These are phyloP conservation scores for Sanghuangporus baumii DNA, from an alignment of 1,284 basidiomycete genomes.

Conservation along the genomic window DNA sequence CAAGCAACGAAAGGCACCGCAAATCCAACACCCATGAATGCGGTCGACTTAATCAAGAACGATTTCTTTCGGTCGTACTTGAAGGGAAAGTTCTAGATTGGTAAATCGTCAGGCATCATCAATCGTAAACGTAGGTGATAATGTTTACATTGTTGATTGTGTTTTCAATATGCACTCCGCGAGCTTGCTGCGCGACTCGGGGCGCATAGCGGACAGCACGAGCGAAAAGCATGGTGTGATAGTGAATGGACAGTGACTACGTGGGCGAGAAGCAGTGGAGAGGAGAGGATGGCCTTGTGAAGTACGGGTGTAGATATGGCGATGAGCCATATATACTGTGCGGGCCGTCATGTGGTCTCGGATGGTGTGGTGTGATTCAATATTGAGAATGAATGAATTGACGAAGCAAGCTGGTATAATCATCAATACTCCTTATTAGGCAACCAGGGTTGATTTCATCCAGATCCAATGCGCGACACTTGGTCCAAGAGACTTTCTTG, in stretches of 20 bases:
- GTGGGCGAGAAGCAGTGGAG: not conserved
- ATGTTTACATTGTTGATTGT: constrained; percentile 10
- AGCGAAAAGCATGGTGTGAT: not conserved
- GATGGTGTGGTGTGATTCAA: not conserved
- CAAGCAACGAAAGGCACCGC: constrained; percentile 6
- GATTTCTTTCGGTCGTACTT: constrained; percentile 9
- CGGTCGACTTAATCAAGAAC: constrained; percentile 4
- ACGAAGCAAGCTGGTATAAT: not conserved
- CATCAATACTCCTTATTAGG: not conserved
- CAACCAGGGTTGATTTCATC: not conserved
- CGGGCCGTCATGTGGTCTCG: not conserved
- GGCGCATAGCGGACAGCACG: not conserved
- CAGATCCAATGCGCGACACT: too few species aligned
- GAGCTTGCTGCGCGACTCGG: not conserved
- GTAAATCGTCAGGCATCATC: not conserved
- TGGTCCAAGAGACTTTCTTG: too few species aligned
- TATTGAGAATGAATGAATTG: not conserved
- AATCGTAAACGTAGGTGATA: not conserved
- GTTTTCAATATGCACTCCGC: constrained; percentile 12
- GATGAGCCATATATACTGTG: not conserved
- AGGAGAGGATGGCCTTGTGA: not conserved
- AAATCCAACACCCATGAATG: constrained; percentile 8
- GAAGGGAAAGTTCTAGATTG: constrained; percentile 14
- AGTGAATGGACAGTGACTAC: not conserved
- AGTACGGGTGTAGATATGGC: not conserved